Base-by-base conservation (phyloP, 2,329 filamentous ascomycete species). In the Aspergillus sp. region DNA sequence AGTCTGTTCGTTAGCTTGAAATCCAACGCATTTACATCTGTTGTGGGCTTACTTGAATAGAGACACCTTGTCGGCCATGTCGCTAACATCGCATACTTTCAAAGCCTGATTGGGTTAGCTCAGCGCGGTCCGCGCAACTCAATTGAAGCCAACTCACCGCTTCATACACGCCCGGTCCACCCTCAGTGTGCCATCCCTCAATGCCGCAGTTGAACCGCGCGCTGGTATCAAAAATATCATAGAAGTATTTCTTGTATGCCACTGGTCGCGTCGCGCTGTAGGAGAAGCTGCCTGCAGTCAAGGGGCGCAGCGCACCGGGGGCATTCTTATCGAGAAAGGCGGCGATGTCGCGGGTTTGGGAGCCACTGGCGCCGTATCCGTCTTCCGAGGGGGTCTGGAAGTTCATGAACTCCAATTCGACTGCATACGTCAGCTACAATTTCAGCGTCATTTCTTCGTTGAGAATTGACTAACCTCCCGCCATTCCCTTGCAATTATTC, bases 111-210 rank as follows among this genome's bases (percentile, higher is more conserved):
- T 11, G 25, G 3, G 42, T 53, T 53, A 32, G 50, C 32, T 25
- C 19, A 21, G 47, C 7, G 8, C 41, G 19, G 41, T 44, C 41
- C 41, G 19, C 17, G 5, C 49, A 71, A 71, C 79, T 36, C 32
- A 36, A 36, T 36, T 36, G 32, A 13, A 36, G 11, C 32, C 68
- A 83, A 36, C 32, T 63, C 68, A 83, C 92, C 11, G 94, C 94
- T 80, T 98, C 94, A 73, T 94, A 97, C 5, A 98, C 94, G 47
- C 92, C 92, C 0, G 92, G 92, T 0, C 92, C 92, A 65, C 88
- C 92, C 78, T 96, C 92, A 15, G 92, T 96, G 79, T 96, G 92
- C 92, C 92, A 96, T 42, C 92, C 91, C 75, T 96, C 92, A 53
- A 96, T 89, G 59, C 88, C 84, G 71, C 91, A 94, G 39, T 83